Evolutionary conservation across 2,329 filamentous ascomycete species (phyloP), one percentile per base, ranked within the genome.

Genomic region (Raffaelea ambrosiae): DNA sequence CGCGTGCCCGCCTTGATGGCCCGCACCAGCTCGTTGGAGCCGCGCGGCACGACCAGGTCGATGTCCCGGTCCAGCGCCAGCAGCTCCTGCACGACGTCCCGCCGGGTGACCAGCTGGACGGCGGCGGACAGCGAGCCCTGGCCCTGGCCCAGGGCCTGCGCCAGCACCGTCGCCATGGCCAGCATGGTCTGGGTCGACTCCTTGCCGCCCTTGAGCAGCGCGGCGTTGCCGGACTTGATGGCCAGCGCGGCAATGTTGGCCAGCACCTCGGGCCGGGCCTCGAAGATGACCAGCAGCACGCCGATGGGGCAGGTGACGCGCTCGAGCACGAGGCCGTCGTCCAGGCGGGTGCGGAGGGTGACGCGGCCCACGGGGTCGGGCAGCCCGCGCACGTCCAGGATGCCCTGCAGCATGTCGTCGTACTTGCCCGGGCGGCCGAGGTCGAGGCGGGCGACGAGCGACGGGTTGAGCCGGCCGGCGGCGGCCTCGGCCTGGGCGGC

Each of bases 221-320:
- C 93, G 33, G 93, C 86, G 66, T 98, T 98, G 59, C 89, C 93
- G 13, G 91, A 97, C 66, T 98, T 98, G 66, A 98, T 87, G 35
- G 93, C 90, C 21, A 98, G 75, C 4, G 90, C 88, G 53, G 93
- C 89, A 61, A 98, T 97, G 66, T 98, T 98, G 61, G 91, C 93
- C 61, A 98, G 96, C 55, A 98, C 93, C 68, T 98, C 93, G 7
- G 93, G 93, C 8, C 93, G 85, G 33, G 93, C 93, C 69, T 98
- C 93, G 62, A 98, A 98, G 61, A 98, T 97, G 67, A 98, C 93
- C 56, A 98, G 78, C 39, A 98, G 79, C n/a, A 97, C 90, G 51
- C 93, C 93, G 57, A 98, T 97, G 5, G 93, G 93, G 63, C 88
- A 95, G 38, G 88, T 89, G 42, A 95, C 86, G 53, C 90, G 83